Percentiles rank a stretch among this genome's conserved stretches.
These are phyloP conservation scores for Asterophora lycoperdoides DNA, from an alignment of 768 basidiomycete genomes.

Conservation along the genomic window DNA sequence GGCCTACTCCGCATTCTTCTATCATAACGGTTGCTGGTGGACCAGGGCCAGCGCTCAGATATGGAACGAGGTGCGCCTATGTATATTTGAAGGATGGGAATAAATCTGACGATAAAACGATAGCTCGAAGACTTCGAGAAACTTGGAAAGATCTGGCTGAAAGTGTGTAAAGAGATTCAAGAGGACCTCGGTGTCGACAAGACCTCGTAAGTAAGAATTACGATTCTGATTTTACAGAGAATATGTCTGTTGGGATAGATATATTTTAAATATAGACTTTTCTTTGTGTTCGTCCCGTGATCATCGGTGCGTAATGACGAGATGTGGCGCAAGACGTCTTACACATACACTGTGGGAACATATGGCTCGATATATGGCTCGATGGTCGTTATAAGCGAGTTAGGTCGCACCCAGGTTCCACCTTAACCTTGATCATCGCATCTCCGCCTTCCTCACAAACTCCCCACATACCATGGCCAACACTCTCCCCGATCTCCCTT, in stretches of 20 bases:
- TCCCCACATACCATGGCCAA: slow-evolving; percentile 18
- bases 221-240: background rate
- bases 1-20: slow-evolving; percentile 30
- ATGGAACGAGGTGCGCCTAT: slow-evolving; percentile 37
- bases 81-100: background rate
- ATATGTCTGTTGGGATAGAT: no score
- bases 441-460: background rate
- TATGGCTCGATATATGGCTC: background rate
- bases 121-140: slow-evolving; percentile 42
- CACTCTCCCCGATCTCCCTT: slow-evolving; percentile 65
- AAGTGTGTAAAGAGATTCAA: slow-evolving; percentile 31
- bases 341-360: slow-evolving; percentile 14
- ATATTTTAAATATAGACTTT: no score
- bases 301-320: slow-evolving; percentile 2
- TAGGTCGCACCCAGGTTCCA: slow-evolving; percentile 1
- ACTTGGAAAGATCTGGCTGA: slow-evolving; percentile 32
- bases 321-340: slow-evolving; percentile 16
- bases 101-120: background rate
- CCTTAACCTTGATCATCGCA: background rate
- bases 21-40: slow-evolving; percentile 43
- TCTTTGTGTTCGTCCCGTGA: no score
- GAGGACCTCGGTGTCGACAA: slow-evolving; percentile 20
- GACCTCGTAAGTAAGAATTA: background rate
- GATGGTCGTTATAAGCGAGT: slow-evolving; percentile 8
- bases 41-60: slow-evolving; percentile 44